Evolutionary conservation across 306 rosid genomes (phyloP).

Genomic region (Bauhinia variegata): DNA sequence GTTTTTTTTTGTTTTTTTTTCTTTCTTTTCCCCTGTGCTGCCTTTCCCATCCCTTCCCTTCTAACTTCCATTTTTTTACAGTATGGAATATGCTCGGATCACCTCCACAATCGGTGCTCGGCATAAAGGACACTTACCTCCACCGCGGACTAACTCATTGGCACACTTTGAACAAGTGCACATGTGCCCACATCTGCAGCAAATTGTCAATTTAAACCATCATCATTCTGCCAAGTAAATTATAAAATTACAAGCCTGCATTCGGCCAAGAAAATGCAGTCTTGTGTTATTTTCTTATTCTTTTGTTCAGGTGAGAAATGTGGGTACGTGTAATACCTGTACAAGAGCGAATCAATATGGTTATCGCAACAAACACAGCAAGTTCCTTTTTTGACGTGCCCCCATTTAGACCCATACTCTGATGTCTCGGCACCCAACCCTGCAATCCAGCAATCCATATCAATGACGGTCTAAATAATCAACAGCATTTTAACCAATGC

Average conservation of each 20-base stretch:
- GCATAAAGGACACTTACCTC: slow-evolving; percentile 99
- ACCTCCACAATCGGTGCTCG: slow-evolving; percentile 98
- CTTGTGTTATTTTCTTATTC: too few species aligned
- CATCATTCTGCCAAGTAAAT: neutral
- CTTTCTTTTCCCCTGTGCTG: too few species aligned
- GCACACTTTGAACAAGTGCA: slow-evolving; percentile 99
- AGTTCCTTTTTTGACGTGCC: slow-evolving; percentile 95
- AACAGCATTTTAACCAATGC: neutral
- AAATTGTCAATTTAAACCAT: slow-evolving; percentile 29
- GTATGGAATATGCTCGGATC: slow-evolving; percentile 96
- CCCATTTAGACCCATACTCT: slow-evolving; percentile 96
- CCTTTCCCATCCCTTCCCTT: slow-evolving; percentile 36
- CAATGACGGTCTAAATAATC: slow-evolving; percentile 12
- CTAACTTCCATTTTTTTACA: slow-evolving; percentile 71
- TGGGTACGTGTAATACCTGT: slow-evolving; percentile 64
- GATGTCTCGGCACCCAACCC: slow-evolving; percentile 84
- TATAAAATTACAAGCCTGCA: neutral
- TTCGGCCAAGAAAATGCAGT: slow-evolving; percentile 3
- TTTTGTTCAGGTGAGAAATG: slow-evolving; percentile 14
- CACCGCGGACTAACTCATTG: slow-evolving; percentile 88
- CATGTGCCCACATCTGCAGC: slow-evolving; percentile 98
- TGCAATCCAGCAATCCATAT: slow-evolving; percentile 38
- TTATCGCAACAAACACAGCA: slow-evolving; percentile 98
- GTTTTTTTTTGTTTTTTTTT: slow-evolving; percentile 6
- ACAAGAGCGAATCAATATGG: slow-evolving; percentile 96